Evolutionary conservation across 2,329 filamentous ascomycete species (phyloP).

Genomic region (Penicillium hordei): DNA sequence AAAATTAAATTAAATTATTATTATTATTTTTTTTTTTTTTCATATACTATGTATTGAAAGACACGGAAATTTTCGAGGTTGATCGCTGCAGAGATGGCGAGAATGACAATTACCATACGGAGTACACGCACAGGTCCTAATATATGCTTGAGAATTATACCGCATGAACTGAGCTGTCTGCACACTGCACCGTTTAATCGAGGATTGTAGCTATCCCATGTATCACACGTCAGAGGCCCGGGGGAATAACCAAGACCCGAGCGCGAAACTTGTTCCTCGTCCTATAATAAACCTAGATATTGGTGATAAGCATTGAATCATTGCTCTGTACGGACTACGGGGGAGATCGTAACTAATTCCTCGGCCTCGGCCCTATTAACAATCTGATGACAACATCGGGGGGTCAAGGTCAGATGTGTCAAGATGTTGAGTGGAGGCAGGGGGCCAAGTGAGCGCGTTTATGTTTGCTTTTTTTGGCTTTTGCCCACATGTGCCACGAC

Average conservation of each 20-base stretch:
- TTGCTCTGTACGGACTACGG: background rate
- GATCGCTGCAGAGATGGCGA: slow-evolving; percentile 16
- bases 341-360: background rate
- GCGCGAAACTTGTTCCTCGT: background rate
- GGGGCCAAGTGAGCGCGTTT: slow-evolving; percentile 2
- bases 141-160: background rate
- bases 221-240: background rate
- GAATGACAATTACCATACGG: background rate
- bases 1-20: no score
- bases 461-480: slow-evolving; percentile 3
- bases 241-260: background rate
- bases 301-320: background rate
- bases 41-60: no score
- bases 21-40: no score
- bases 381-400: slow-evolving; percentile 6
- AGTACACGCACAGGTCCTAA: background rate
- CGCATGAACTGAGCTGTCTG: background rate
- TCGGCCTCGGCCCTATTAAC: background rate
- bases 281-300: background rate
- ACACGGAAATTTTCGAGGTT: background rate
- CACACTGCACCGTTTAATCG: background rate
- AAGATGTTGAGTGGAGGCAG: slow-evolving; percentile 2
- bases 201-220: background rate
- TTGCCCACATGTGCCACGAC: slow-evolving; percentile 6
- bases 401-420: background rate